phyloP scores from a whole-genome alignment of 345 rosid species.

The Eucalyptus guilfoylei region DNA sequence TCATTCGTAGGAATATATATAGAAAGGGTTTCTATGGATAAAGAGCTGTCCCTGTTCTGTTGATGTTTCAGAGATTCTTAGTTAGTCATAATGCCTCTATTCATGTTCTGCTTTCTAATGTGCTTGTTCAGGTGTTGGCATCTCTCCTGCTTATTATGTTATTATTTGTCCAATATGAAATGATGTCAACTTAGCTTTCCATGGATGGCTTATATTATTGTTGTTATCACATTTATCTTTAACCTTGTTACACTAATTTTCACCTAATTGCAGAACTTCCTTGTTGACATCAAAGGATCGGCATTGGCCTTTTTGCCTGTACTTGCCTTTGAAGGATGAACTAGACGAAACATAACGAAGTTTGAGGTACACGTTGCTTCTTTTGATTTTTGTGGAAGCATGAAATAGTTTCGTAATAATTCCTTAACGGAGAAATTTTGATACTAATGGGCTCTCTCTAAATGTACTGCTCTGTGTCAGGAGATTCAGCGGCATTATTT shows the following conservation, averaged over 20 bases:
- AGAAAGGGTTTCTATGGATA: background rate
- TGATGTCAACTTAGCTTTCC: background rate
- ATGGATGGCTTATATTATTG: background rate
- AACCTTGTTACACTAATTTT: background rate
- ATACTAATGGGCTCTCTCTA: background rate
- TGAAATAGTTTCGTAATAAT: background rate
- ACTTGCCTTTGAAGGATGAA: constrained; percentile 89
- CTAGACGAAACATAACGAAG: constrained; percentile 69
- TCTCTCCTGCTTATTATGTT: background rate
- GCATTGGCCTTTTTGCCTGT: constrained; percentile 57
- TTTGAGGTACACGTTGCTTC: constrained; percentile 26
- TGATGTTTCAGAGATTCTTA: background rate
- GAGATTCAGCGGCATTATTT: background rate
- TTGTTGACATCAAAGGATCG: constrained; percentile 77
- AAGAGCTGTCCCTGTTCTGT: background rate
- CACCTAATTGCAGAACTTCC: constrained; percentile 29
- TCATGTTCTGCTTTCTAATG: background rate
- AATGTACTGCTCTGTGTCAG: background rate
- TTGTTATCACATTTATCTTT: background rate
- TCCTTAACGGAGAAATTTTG: background rate
- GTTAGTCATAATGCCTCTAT: background rate
- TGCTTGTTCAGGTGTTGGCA: background rate
- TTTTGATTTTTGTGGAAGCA: background rate
- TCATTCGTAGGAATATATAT: background rate
- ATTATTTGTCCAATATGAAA: background rate